A percentile compares a stretch with the other conserved stretches of the same genome.
Conservation (phyloP, 2,329 filamentous ascomycete genomes). For the Phialocephala subalpina region DNA sequence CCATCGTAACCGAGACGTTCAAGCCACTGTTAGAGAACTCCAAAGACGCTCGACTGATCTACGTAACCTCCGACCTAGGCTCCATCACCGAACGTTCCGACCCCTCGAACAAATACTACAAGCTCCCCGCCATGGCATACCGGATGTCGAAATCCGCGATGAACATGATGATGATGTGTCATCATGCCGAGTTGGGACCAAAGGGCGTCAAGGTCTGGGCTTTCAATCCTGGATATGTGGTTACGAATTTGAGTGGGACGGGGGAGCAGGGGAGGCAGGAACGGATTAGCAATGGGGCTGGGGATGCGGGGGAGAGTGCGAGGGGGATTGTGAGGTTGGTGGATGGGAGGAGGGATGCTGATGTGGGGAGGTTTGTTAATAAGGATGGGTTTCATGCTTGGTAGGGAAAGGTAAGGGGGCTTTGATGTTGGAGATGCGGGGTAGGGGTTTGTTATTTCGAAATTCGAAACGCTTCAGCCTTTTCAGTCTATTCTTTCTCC, state of each 20-base stretch:
- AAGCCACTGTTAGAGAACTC: constrained; percentile 30
- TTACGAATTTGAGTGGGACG: constrained; percentile 42
- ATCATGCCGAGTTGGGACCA: constrained; percentile 17
- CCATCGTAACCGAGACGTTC: constrained; percentile 29
- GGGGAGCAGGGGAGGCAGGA: constrained; percentile 28
- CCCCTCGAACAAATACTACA: constrained; percentile 19
- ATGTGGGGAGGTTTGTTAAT: constrained; percentile 43
- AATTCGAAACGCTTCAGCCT: no score
- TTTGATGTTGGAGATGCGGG: neutral
- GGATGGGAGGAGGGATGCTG: constrained; percentile 41
- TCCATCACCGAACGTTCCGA: constrained; percentile 31
- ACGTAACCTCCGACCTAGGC: constrained; percentile 28
- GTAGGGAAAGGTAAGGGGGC: constrained; percentile 21
- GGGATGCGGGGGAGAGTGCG: constrained; percentile 37
- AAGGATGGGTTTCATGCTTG: constrained; percentile 42
- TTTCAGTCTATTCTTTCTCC: neutral
- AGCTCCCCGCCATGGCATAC: constrained; percentile 17
- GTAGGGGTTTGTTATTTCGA: neutral
- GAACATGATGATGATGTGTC: constrained; percentile 34
- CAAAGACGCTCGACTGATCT: constrained; percentile 27
- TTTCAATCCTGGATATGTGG: constrained; percentile 46
- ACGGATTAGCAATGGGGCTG: constrained; percentile 24
- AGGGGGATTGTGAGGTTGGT: constrained; percentile 39
- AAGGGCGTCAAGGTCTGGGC: constrained; percentile 40
- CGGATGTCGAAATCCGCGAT: constrained; percentile 36